Base-by-base conservation (phyloP, 2,329 filamentous ascomycete species). In the Aspergillus costaricaensis region DNA sequence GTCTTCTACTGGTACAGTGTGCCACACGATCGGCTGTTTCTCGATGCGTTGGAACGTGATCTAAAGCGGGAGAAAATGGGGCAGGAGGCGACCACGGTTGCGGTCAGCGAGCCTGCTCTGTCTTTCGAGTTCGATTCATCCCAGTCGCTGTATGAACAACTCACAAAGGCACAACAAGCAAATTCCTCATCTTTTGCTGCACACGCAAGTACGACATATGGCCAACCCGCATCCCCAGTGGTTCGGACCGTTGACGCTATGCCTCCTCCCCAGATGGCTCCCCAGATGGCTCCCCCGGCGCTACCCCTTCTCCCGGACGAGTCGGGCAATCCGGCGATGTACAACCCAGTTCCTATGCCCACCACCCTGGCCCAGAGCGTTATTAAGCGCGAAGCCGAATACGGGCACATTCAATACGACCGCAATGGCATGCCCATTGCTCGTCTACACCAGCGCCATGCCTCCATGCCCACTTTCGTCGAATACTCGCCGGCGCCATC, bases 1-100 rank as follows among this genome's bases (percentile, higher is more conserved):
- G 95, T 99, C 67, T 99, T 99, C 75, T 99, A 98, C 82, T 99
- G 95, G 95, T 99, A 98, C 81, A 97, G 93, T 81, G 95, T 99
- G 51, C 95, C 95, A 1, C 95, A 99, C 77, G 95, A 99, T 79
- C 88, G 95, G 57, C 87, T 99, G 55, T 99, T 99, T 81, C 88
- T 99, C 68, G 95, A 99, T 81, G 95, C 95, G 41, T 83, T 99
- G 70, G 95, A 99, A 84, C 90, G 95, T 67, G 95, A 99, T 75
- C 81, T 99, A 74, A 99, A 99, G 88, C 88, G 95, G 74, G 95
- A 99, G 82, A 99, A 99, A 86, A 98, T 98, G 94, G 90, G 91
- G 67, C 95, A 99, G 80, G 95, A 99, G 80, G 92, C 95, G 59
- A 99, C 93, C 55, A 99, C 95, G 15, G 88, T 96, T 70, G 95